Percentiles rank a stretch among this genome's conserved stretches.
These are phyloP conservation scores for Tetrahymena elliotti DNA, from an alignment of 73 alveolate species.

Conservation along the genomic window DNA sequence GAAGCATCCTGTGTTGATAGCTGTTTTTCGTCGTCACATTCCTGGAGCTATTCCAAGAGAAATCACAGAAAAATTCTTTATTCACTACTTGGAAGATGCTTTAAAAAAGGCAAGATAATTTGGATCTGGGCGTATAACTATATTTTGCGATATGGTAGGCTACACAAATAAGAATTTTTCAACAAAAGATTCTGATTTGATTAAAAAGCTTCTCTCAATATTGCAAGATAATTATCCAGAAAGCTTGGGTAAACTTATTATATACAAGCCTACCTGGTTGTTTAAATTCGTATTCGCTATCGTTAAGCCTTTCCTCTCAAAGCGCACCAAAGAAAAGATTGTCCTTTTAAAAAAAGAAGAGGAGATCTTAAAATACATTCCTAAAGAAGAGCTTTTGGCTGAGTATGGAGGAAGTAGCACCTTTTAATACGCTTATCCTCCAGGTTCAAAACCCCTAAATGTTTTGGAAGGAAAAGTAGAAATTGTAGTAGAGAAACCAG, in stretches of 20 bases:
- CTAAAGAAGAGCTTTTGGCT: background rate
- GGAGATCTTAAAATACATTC: background rate
- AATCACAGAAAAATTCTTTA: background rate
- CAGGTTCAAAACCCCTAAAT: background rate
- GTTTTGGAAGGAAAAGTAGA: background rate
- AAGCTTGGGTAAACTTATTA: background rate
- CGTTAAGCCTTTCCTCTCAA: background rate
- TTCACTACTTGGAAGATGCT: background rate
- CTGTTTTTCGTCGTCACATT: background rate
- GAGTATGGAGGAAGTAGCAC: background rate
- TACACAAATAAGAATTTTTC: background rate
- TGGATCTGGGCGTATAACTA: background rate
- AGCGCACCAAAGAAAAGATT: background rate
- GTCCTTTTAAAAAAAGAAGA: background rate
- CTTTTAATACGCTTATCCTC: background rate
- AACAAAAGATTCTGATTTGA: background rate
- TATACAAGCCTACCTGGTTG: background rate
- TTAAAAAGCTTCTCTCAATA: background rate
- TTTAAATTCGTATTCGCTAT: background rate
- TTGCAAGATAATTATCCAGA: background rate
- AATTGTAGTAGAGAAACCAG: background rate
- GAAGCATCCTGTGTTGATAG: background rate
- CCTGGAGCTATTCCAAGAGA: background rate
- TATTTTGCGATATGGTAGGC: background rate
- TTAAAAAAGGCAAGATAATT: background rate